A percentile compares a stretch with the other conserved stretches of the same genome.
phyloP scores from a whole-genome alignment of 2,329 filamentous ascomycete species.

The Pseudogymnoascus sp. region DNA sequence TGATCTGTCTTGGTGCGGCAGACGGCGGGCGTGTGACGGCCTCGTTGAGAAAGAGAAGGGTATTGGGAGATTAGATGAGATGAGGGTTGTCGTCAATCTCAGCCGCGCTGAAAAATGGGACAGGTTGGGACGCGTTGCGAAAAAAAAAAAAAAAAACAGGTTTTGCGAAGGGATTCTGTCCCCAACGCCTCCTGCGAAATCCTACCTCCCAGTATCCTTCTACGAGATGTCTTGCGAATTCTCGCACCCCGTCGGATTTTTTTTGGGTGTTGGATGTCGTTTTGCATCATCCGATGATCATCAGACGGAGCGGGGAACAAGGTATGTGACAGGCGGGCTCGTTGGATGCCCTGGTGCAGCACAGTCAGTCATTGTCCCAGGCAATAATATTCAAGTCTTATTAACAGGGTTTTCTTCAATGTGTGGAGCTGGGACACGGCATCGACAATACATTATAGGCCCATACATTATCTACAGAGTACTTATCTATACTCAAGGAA shows the following conservation, averaged over 20 bases:
- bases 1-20: neutral
- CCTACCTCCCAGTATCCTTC: neutral
- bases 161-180: neutral
- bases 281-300: neutral
- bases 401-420: no score
- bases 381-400: no score
- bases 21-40: neutral
- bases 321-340: neutral
- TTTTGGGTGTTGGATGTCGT: neutral
- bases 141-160: neutral
- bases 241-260: neutral
- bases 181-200: neutral
- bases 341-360: neutral
- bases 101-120: neutral
- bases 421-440: no score
- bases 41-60: neutral
- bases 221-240: neutral
- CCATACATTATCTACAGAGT: neutral
- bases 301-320: neutral
- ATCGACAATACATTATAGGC: no score
- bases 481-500: neutral
- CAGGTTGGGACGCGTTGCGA: neutral
- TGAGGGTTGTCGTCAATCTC: neutral
- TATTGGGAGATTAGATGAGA: neutral
- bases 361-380: no score